These are phyloP conservation scores for Sclerotinia subarctica DNA, from an alignment of 2,329 filamentous ascomycete species.

Conservation along the genomic window DNA sequence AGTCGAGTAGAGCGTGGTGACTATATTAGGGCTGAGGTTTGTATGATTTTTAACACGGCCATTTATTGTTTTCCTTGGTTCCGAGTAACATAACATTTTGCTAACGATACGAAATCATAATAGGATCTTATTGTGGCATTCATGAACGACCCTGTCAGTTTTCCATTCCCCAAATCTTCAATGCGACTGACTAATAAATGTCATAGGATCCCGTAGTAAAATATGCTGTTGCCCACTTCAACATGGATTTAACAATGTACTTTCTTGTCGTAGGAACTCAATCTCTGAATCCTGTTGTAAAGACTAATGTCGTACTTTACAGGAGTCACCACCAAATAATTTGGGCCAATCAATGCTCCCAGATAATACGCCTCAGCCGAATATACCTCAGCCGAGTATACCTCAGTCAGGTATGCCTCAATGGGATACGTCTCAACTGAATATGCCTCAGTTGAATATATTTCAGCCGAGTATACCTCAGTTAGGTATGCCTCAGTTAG, in stretches of 20 bases:
- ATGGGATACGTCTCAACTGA: no score
- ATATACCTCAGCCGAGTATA: background rate
- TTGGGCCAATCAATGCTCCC: background rate
- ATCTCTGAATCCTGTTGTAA: background rate
- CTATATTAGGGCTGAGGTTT: background rate
- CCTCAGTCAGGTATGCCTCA: no score
- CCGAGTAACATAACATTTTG: background rate
- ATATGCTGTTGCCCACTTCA: background rate
- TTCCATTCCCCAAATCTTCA: background rate
- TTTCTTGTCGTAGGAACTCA: background rate
- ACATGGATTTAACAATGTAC: rapidly evolving
- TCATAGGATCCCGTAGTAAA: background rate
- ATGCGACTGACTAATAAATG: background rate
- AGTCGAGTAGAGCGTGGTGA: background rate
- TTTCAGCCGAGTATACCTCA: no score
- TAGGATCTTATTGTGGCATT: background rate
- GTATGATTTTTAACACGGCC: background rate
- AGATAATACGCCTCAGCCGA: no score
- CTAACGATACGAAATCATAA: background rate
- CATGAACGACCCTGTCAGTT: background rate
- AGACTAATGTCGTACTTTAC: background rate
- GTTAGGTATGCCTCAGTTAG: no score
- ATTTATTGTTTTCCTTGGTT: no score
- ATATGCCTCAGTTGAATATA: background rate
- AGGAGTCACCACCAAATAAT: background rate